Evolutionary conservation across 306 rosid genomes (phyloP).

Genomic region (Inga leiocalycina): DNA sequence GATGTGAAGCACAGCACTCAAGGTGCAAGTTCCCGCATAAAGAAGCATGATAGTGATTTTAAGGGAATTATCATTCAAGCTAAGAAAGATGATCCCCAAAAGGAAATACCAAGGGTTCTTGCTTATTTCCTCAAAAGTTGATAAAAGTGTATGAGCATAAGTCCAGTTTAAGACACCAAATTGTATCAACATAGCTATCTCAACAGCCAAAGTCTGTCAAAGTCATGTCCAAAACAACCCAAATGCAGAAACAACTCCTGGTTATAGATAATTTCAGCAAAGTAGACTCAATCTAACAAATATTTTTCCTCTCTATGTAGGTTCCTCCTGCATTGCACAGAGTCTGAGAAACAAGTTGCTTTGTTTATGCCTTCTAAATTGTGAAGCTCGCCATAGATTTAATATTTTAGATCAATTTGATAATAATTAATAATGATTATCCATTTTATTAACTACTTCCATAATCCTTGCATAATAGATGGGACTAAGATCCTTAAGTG

Average conservation of each 20-base stretch:
- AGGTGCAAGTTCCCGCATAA: background rate
- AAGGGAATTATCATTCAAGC: slow-evolving; percentile 1
- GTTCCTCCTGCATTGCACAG: background rate
- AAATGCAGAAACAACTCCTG: background rate
- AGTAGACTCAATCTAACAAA: background rate
- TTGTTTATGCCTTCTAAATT: background rate
- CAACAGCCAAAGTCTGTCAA: background rate
- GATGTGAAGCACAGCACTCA: background rate
- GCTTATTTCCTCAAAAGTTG: background rate
- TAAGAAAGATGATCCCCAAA: background rate
- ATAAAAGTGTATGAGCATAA: background rate
- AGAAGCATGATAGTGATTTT: background rate
- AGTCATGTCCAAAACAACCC: background rate
- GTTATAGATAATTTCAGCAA: background rate
- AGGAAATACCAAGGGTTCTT: background rate
- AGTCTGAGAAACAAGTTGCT: background rate
- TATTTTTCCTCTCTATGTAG: background rate
- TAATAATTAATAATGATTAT: background rate
- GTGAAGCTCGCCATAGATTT: background rate
- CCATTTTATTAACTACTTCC: background rate
- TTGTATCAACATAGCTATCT: background rate
- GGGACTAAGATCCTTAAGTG: slow-evolving; percentile 1
- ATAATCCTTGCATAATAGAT: background rate
- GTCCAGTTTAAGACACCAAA: background rate
- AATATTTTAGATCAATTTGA: background rate